Base-by-base conservation (phyloP, 2,329 filamentous ascomycete genomes). In the Calycina herbarum region DNA sequence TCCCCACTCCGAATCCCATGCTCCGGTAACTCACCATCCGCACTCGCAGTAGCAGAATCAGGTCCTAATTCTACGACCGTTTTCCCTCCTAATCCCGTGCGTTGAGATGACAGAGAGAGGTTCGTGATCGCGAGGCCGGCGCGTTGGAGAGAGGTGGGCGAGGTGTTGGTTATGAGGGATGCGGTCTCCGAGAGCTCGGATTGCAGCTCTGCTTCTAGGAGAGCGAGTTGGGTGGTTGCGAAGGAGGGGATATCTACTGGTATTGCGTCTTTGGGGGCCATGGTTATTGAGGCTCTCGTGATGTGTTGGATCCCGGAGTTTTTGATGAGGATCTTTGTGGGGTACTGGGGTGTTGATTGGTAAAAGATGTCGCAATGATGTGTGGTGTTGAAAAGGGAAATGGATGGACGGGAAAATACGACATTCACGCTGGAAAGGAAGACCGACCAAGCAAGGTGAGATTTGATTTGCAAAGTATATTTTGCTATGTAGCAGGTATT, bases 61-160 rank as follows among this genome's bases (percentile, higher is more conserved):
- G 87, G 81, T 17, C 80, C 80, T 5, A 99, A 86, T 77, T 97
- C 94, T 3, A 97, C 81, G 1, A 99, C 90, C 0, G 92, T 93
- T 69, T 93, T 91, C n/a, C 95, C 95, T 17, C 94, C 95, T 45
- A 97, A 82, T 0, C 95, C 95, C 0, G 95, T 99, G 35, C 94
- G 89, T 75, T 91, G 91, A 20, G 90, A 89, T 11, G 85, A 82
- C 40, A 96, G 81, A 38, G 86, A 80, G 8, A 98, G 86, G 77
- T 94, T 94, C 17, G 88, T 86, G 72, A 95, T 82, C 38, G 92
- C 92, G 51, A 93, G 83, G n/a, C 92, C 92, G 5, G 90, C 90
- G 66, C 90, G 87, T 74, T 92, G 86, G 13, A 96, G 86, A 0
- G 86, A 82, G 0, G 84, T 80, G 4, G 92, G 92, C 59, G 88